phyloP scores from a whole-genome alignment of 176 grass and related monocot species.

The Neostapfia colusana region DNA sequence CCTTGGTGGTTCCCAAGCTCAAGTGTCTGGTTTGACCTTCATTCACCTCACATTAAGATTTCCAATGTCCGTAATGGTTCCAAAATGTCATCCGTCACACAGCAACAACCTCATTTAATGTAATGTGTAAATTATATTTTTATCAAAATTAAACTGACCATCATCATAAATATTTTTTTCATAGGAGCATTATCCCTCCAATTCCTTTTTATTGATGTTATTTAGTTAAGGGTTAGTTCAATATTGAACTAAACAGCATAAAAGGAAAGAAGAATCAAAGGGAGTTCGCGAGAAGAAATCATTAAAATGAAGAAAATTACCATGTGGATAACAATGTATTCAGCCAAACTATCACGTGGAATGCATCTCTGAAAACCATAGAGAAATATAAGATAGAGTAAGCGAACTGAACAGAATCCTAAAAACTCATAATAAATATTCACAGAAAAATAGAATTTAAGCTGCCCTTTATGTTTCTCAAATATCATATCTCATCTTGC shows the following conservation, averaged over 20 bases:
- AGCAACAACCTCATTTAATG: background rate
- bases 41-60: background rate
- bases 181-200: background rate
- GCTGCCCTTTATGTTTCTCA: background rate
- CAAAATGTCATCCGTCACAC: background rate
- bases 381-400: slow-evolving; percentile 30
- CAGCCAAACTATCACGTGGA: slow-evolving; percentile 82
- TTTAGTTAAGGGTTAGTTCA: background rate
- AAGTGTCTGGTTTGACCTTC: background rate
- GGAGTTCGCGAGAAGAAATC: slow-evolving; percentile 19
- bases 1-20: background rate
- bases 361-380: slow-evolving; percentile 79
- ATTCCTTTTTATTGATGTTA: background rate
- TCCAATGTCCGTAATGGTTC: background rate
- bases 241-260: background rate
- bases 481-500: background rate
- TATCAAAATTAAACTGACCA: background rate
- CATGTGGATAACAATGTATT: slow-evolving; percentile 92
- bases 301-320: slow-evolving; percentile 55
- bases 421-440: background rate
- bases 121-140: background rate
- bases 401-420: slow-evolving; percentile 25
- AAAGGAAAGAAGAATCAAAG: background rate
- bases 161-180: background rate
- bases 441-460: background rate